These are phyloP conservation scores for Camellia granthamiana DNA, from an alignment of 148 eudicot genomes.

Conservation along the genomic window DNA sequence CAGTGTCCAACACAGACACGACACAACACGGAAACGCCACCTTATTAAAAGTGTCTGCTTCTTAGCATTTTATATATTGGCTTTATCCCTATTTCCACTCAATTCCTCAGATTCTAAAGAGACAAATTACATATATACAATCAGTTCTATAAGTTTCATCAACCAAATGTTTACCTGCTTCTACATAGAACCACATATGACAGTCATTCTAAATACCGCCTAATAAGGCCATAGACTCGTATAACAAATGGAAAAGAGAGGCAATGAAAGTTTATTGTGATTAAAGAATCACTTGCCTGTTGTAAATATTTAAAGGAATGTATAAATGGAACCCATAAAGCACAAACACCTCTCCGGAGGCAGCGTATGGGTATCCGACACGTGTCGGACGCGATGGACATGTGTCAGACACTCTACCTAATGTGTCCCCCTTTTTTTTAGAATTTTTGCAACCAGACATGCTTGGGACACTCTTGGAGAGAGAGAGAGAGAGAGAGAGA, in stretches of 20 bases:
- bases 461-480: no score
- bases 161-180: not conserved
- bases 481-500: no score
- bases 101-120: not conserved
- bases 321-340: not conserved
- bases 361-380: no score
- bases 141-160: not conserved
- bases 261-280: not conserved
- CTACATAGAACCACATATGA: not conserved
- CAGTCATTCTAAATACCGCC: not conserved
- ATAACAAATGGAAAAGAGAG: not conserved
- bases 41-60: no score
- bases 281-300: not conserved
- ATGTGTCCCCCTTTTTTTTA: no score
- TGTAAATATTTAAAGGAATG: not conserved
- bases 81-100: not conserved
- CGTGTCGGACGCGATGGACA: no score
- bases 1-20: no score
- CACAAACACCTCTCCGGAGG: no score
- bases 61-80: not conserved
- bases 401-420: no score
- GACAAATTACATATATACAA: not conserved
- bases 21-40: no score
- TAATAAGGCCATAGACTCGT: not conserved
- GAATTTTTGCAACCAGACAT: no score